Conservation (phyloP, 2,329 filamentous ascomycete species). For the Colletotrichum falcatum region DNA sequence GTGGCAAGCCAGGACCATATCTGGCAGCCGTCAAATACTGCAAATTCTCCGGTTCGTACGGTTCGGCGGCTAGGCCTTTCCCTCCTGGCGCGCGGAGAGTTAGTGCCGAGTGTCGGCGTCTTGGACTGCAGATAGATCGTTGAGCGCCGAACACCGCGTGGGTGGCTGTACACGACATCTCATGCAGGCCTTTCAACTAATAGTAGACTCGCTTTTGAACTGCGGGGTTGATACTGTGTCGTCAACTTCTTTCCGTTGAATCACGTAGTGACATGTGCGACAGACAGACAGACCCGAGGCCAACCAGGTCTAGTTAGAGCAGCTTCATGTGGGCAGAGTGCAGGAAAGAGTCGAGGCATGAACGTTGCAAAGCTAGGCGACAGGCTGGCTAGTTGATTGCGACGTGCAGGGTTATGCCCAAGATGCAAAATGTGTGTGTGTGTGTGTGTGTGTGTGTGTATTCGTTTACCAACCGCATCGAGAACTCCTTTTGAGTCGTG, state of each 20-base stretch:
- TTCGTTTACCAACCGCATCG: too few relatives aligned
- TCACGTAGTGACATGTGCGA: not conserved
- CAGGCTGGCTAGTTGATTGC: not conserved
- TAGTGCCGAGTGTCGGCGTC: not conserved
- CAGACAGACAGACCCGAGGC: too few relatives aligned
- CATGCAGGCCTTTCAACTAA: slow-evolving; percentile 22
- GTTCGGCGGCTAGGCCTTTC: slow-evolving; percentile 9
- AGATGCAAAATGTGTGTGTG: too few relatives aligned
- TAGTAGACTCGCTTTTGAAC: not conserved
- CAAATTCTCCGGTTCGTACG: slow-evolving; percentile 31
- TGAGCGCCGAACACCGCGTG: slow-evolving; percentile 3
- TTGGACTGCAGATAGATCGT: slow-evolving; percentile 21
- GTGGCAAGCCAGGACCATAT: slow-evolving; percentile 2
- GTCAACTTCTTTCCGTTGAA: not conserved
- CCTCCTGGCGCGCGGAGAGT: slow-evolving; percentile 11
- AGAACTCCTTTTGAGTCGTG: too few relatives aligned
- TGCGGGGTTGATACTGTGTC: not conserved
- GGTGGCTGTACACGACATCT: slow-evolving; percentile 2
- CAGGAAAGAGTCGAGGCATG: not conserved
- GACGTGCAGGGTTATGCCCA: too few relatives aligned
- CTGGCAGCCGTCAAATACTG: slow-evolving; percentile 13
- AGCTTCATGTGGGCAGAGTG: not conserved
- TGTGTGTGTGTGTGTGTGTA: too few relatives aligned
- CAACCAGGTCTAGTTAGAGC: not conserved
- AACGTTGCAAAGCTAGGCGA: not conserved